Evolutionary conservation across 305 asterid genomes (phyloP), one percentile per base, ranked within the genome.

Genomic region (Euphrasia arctica): DNA sequence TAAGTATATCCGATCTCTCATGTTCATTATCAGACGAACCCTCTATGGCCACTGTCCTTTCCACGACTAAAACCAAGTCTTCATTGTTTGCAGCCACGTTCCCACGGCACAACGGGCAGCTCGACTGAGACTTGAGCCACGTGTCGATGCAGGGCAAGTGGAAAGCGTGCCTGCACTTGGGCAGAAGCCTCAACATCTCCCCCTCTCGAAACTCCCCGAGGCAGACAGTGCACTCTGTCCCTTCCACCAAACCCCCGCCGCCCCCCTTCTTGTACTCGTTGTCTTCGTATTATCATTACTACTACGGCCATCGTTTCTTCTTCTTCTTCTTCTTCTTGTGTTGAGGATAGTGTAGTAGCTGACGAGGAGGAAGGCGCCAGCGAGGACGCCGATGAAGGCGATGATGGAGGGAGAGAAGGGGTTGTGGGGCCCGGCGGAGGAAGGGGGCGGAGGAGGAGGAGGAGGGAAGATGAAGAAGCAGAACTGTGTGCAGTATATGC

Each of bases 141-240:
- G 82, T 81, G 27, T 89, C 96, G 25, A 89, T 84, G 29, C 96
- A 89, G 15, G 86, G 86, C 28, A 83, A 75, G 71, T 89, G 96
- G 55, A 89, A 89, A 60, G 91, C 96, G 64, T 89, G 96, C 77
- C 84, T 81, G 63, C 96, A 89, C 67, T 82, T 86, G 0, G 90
- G 92, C 72, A 89, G 57, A 54, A 89, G 85, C 75, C 96, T 75
- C 10, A 89, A 73, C 13, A 75, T 72, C 78, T 89, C 96, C 68
- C 74, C 72, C 62, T 86, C 96, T 61, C 65, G 78, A 58, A 89
- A 89, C 58, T 86, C 96, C 39, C 84, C 73, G 0, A 89, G 65
- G 60, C 96, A 89, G 31, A 89, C 96, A 3, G 95, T 82, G 34
- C 4, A 50, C 54, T 50, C 55, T 3, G 55, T 14, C 9, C 27